These are phyloP conservation scores for Dactylellina cionopaga DNA, from an alignment of 2,329 filamentous ascomycete species.

Conservation along the genomic window DNA sequence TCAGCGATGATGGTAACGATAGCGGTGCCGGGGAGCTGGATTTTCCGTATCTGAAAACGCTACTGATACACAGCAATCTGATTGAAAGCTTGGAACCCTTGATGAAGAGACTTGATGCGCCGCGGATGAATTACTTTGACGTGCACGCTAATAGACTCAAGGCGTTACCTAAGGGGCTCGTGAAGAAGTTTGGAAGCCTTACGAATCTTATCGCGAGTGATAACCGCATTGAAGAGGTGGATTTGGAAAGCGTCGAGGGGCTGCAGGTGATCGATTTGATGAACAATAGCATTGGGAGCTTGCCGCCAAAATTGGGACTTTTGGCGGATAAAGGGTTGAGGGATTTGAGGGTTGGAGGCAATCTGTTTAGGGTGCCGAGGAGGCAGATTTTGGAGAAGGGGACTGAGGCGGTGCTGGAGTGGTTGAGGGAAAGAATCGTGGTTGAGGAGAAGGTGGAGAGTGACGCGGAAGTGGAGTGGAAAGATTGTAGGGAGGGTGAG, in stretches of 20 bases:
- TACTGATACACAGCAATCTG: constrained; percentile 79
- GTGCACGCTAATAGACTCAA: constrained; percentile 83
- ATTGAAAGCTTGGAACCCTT: constrained; percentile 76
- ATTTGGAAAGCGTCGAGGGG: constrained; percentile 77
- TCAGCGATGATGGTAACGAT: neutral
- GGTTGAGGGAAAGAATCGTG: constrained; percentile 56
- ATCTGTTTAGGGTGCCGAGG: constrained; percentile 86
- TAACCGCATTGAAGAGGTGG: constrained; percentile 79
- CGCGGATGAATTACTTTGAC: constrained; percentile 78
- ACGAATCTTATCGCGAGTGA: constrained; percentile 77
- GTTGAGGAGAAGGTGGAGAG: constrained; percentile 19
- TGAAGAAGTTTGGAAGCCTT: constrained; percentile 74
- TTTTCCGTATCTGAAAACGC: constrained; percentile 77
- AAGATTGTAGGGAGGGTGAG: neutral
- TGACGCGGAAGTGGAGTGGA: neutral
- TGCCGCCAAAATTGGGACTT: constrained; percentile 83
- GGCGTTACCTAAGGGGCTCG: constrained; percentile 72
- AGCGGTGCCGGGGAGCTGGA: constrained; percentile 72
- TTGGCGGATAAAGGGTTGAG: constrained; percentile 72
- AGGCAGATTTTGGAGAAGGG: constrained; percentile 86
- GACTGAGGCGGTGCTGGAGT: constrained; percentile 78
- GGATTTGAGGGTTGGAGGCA: constrained; percentile 80
- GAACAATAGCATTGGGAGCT: constrained; percentile 84
- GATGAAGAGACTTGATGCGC: constrained; percentile 74
- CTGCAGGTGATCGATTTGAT: constrained; percentile 79